Evolutionary conservation across 768 basidiomycete genomes (phyloP), one percentile per base, ranked within the genome.

Genomic region (Termitomyces sp.): DNA sequence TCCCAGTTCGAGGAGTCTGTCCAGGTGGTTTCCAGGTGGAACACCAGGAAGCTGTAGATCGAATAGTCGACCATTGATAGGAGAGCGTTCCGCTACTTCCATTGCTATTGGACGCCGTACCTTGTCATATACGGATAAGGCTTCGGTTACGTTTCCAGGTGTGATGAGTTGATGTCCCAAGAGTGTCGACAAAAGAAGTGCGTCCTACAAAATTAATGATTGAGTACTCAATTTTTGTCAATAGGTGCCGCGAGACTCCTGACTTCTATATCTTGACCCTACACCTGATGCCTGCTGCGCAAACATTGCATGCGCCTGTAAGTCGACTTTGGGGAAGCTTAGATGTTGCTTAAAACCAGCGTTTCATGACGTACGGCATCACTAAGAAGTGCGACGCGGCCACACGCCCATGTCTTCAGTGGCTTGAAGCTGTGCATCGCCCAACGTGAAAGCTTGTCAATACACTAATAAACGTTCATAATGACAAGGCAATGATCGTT

Each of bases 381-480:
- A 8, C 79, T 81, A 2, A 80, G 61, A 5, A 82, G 63, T 1
- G 69, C 74, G 9, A 79, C 76, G 11, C 69, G 67, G 1, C 71
- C 75, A 32, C 65, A 64, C 5, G 69, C 70, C 59, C 71, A 79
- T 3, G 68, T 70, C 0, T 75, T 69, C 4, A 83, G 61, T 4
- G 71, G 66, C 16, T 64, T 67, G 5, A 77, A 63, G 9, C 64
- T 61, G 56, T 78, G 74, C 3, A 82, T 63, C 5, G 73, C 76
- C 77, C 79, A 81, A 38, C 71, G 63, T 5, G 69, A 73, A 21
- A 73, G 68, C 9, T 65, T 69, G 17, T 70, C 67, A 34, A 72
- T 66, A 41, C 71, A 69, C 77, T 77, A 41, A 19, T 51, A 43
- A 21, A 52, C 32, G 16, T 25, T 10, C 23, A 32, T 47, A 43